Conservation (phyloP, 352 stramenopile genomes). For the Globisporangium paddicum region DNA sequence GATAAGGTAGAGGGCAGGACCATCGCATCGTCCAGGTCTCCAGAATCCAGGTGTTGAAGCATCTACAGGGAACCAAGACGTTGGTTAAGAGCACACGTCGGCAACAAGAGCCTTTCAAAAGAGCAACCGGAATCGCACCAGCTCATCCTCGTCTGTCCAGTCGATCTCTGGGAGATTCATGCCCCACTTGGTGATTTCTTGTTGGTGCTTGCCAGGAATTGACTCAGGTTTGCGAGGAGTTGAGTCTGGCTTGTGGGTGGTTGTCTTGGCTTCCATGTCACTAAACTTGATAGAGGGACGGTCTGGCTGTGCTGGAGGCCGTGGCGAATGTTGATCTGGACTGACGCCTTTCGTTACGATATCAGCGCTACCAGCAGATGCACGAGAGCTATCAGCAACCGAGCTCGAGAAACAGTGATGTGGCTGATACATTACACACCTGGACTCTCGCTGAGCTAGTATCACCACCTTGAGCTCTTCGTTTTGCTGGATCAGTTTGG, state of each 20-base stretch:
- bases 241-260: not conserved
- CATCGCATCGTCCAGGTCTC: constrained; percentile 1
- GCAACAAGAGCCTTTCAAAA: not conserved
- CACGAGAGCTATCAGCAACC: not conserved
- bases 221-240: not conserved
- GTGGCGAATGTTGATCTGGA: not conserved
- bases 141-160: constrained; percentile 57
- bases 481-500: constrained; percentile 22
- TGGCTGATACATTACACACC: too few relatives aligned
- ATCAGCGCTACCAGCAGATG: too few relatives aligned
- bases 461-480: constrained; percentile 24
- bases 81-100: not conserved
- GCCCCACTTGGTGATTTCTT: not conserved
- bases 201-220: not conserved
- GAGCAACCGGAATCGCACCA: constrained; percentile 17
- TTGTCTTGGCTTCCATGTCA: not conserved
- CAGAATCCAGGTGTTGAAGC: constrained; percentile 28
- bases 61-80: constrained; percentile 10
- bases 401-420: too few relatives aligned
- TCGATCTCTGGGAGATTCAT: constrained; percentile 32
- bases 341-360: too few relatives aligned
- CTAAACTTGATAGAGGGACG: not conserved
- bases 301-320: not conserved
- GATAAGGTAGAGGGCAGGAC: not conserved
- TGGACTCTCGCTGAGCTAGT: not conserved